Base-by-base conservation (phyloP, 2,329 filamentous ascomycete genomes). In the Hortaea sp. region DNA sequence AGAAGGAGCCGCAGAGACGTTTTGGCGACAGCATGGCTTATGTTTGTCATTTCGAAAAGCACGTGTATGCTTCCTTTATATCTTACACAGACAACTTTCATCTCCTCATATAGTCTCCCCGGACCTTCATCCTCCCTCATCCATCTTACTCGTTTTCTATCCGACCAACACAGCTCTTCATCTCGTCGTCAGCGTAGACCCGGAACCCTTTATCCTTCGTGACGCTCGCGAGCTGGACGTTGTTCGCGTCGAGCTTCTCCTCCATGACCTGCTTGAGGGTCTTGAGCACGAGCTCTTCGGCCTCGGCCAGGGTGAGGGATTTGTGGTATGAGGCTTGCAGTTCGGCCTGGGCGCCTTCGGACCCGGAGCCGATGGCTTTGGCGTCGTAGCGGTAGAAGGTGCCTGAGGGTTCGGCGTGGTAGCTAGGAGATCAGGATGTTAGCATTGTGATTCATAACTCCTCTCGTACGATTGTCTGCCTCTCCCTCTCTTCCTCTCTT, bases 201-300 rank as follows among this genome's bases (percentile, higher is more conserved):
- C 88, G 84, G 78, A 98, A 98, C 47, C 92, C 92, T 71, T 86
- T 90, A 57, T 95, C 90, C 76, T 89, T 94, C 53, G 92, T 98
- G 48, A 98, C 92, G 65, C 90, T 97, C 45, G 92, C 92, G 58
- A 98, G 71, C 74, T 98, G 92, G 55, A 98, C 92, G 65, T 98
- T 98, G 80, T 98, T 98, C 54, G 88, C 79, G 66, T 98, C 92
- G 50, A 98, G 77, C 75, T 98, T 98, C 81, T 98, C 92, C 73
- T 98, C 92, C 92, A 98, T 98, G 58, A 98, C 92, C 73, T 98
- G 92, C 78, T 97, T 98, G 67, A 98, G 70, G 34, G 92, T 98
- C 80, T 97, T 97, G 63, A 98, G 75, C 43, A 95, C 89, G 55
- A 98, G 73, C 3, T 89, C 92, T 73, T 98, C 92, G 48, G 92